Evolutionary conservation across 179 eudicot species (phyloP), one percentile per base, ranked within the genome.

Genomic region (Actinidia chinensis): DNA sequence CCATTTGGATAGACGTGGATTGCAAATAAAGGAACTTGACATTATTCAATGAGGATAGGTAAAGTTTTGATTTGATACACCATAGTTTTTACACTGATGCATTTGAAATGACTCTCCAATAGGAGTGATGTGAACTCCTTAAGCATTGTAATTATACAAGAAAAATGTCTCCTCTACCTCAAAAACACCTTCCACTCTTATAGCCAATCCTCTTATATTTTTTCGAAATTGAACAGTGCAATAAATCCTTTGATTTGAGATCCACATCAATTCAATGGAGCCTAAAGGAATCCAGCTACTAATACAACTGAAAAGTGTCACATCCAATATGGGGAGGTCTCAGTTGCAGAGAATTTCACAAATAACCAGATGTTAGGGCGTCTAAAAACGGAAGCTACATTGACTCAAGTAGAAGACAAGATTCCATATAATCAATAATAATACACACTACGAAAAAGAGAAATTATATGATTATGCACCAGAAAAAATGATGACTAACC

Each of bases 231-330:
- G 33, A 28, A 28, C 33, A 1, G 33, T 28, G 33, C 33, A 28
- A 28, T 28, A 28, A 28, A 28, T 28, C 33, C 33, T 28, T 28
- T 28, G 33, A 28, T 28, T 28, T 28, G 44, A 28, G 75, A 71
- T 6, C 44, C 15, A 8, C 44, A 71, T 36, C 25, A 71, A 71
- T 42, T 18, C n/a, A 5, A 23, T 1, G 10, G 55, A 71, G 3
- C 33, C 33, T 2, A 48, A 25, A 23, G 1, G 4, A 72, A 68
- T 12, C 52, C 20, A 42, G 18, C 36, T 47, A 36, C 20, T 0
- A 70, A 4, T 5, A 48, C 58, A 9, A 70, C 74, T 28, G 60
- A 71, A 43, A 71, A 71, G 25, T 17, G 56, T 52, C 75, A 51
- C 55, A 47, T 1, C 74, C 42, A 11, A 25, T 50, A 50, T 71